Evolutionary conservation across 2,329 filamentous ascomycete genomes (phyloP), one percentile per base, ranked within the genome.

Genomic region (Pseudocercospora cruenta): DNA sequence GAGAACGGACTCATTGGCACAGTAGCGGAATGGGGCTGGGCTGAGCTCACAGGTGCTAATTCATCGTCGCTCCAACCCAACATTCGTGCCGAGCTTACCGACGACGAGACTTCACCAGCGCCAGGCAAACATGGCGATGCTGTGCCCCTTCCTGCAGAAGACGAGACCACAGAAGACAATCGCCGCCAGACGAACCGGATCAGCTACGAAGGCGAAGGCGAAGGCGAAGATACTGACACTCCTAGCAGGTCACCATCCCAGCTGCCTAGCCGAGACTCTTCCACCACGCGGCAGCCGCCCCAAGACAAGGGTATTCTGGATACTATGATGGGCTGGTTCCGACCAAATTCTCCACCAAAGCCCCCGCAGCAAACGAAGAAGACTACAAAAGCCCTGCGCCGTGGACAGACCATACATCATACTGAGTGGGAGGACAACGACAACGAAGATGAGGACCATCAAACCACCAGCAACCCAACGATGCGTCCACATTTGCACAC

Each of bases 1-100:
- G 94, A 96, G 77, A 96, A 94, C 67, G 94, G 94, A 0, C 82
- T 98, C 28, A 92, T 99, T 43, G 94, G 96, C 61, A 97, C 94
- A 0, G 89, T 98, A 69, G 93, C 95, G 31, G 92, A 92, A 63
- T 97, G 94, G 85, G 94, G 95, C 2, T 97, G 94, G 91, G 92
- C 93, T 8, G 95, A 99, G 78, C 81, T 99, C 64, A 97, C 92
- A 1, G 88, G 88, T 6, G 84, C 87, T 45, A 89, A 87, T 72
- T 83, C 85, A n/a, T 91, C 87, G 69, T 69, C 82, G 86, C 74
- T 83, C 80, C 69, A 60, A 64, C 71, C 73, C 3, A 76, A 75
- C 33, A 64, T 71, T 5, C 65, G 60, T 12, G 68, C 71, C 6
- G 73, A 74, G 33, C 67, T 67, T 33, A 39, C 59, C 36, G 70